Conservation (phyloP, 805 yeast genomes). For the Tanozyma kutaoensis region DNA sequence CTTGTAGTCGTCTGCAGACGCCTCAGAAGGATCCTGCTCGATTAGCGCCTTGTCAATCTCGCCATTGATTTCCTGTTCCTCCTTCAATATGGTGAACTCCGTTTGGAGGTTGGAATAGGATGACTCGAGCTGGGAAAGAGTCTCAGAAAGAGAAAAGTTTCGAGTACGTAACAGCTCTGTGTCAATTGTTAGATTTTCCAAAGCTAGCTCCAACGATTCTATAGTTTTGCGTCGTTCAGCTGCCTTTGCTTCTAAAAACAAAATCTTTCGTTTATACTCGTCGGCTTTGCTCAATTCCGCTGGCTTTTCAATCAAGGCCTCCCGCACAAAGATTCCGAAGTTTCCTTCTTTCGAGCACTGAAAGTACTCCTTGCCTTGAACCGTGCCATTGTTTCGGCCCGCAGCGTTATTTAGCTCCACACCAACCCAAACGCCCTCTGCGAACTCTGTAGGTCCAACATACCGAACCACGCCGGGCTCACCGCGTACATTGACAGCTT, state of each 20-base stretch:
- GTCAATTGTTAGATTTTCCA: conserved; percentile 27
- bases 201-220: conserved; percentile 7
- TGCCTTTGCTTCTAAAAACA: conserved; percentile 9
- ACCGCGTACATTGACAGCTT: conserved; percentile 21
- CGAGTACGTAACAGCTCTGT: conserved; percentile 25
- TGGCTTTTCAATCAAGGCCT: too few species aligned
- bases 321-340: conserved; percentile 38
- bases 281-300: too few species aligned
- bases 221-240: conserved; percentile 4
- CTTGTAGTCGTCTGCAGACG: conserved; percentile 7
- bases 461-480: conserved; percentile 33
- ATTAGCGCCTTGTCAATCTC: conserved; percentile 21
- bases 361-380: conserved; percentile 31
- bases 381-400: conserved; percentile 39
- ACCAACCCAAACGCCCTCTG: conserved; percentile 45
- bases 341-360: conserved; percentile 14
- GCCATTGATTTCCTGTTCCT: conserved; percentile 21
- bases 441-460: conserved; percentile 43
- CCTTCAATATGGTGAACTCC: conserved; percentile 18
- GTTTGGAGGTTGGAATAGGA: conserved; percentile 15
- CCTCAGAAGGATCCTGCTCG: conserved; percentile 4
- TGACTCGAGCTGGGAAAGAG: conserved; percentile 11
- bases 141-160: conserved; percentile 13
- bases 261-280: background rate
- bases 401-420: conserved; percentile 24